phyloP scores from a whole-genome alignment of 495 filamentous ascomycete species.

The Daldinia vernicosa region DNA sequence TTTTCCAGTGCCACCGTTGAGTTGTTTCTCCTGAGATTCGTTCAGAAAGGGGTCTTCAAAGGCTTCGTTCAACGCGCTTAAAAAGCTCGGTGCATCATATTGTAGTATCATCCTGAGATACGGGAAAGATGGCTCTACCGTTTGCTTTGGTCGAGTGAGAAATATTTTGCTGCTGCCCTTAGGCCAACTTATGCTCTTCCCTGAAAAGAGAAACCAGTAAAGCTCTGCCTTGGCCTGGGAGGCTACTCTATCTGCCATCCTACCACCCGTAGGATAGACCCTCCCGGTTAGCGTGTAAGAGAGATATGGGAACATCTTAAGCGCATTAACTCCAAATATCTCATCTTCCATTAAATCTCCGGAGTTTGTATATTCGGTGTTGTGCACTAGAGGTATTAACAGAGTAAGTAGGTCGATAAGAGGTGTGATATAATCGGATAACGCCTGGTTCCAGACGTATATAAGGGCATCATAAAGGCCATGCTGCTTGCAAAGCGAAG shows the following conservation, averaged over 20 bases:
- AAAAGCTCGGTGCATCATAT: conserved; percentile 88
- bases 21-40: conserved; percentile 67
- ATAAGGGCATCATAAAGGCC: conserved; percentile 94
- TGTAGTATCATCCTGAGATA: conserved; percentile 84
- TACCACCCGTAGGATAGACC: conserved; percentile 85
- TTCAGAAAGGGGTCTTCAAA: conserved; percentile 97
- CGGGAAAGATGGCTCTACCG: conserved; percentile 74
- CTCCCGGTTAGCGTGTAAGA: conserved; percentile 92
- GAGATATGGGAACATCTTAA: conserved; percentile 94
- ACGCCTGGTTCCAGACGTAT: conserved; percentile 94
- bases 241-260: conserved; percentile 72
- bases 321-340: conserved; percentile 69
- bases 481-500: conserved; percentile 87
- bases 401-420: conserved; percentile 83
- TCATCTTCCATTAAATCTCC: conserved; percentile 57
- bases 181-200: conserved; percentile 73
- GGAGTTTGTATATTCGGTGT: conserved; percentile 56
- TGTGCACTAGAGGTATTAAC: conserved; percentile 66
- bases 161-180: conserved; percentile 62
- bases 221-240: conserved; percentile 81
- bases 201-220: conserved; percentile 93
- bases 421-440: conserved; percentile 89
- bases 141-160: conserved; percentile 59
- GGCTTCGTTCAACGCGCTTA: conserved; percentile 96
- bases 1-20: conserved; percentile 59